Base-by-base conservation (phyloP, 2,329 filamentous ascomycete genomes). In the Hypoxylon sp. region DNA sequence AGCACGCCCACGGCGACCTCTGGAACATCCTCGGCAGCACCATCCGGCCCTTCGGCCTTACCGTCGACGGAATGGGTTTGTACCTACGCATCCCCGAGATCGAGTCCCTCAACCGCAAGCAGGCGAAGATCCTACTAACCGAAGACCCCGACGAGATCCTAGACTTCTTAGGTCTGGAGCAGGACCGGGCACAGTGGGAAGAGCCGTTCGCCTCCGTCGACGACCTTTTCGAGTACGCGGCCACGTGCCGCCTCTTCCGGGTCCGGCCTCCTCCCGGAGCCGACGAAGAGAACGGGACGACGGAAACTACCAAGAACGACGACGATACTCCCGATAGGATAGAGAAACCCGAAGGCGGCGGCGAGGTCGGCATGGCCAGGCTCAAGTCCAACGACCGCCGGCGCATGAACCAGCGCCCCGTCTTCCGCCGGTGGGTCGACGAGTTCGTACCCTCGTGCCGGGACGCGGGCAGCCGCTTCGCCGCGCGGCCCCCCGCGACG, bases 1-100 rank as follows among this genome's bases (percentile, higher is more conserved):
- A 87, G 68, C 82, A 89, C 39, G 84, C 86, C 0, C 91, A 94
- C 69, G 89, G 90, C n/a, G 91, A 94, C 69, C 59, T 87, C 0
- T 88, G 88, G 83, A 90, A 86, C 62, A 73, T 87, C 7, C 73
- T 94, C 0, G 89, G 91, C 4, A 81, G 84, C 17, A 85, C 82
- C 7, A 86, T 92, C 64, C 84, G 89, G 0, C 84, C 83, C 0
- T 84, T 87, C 34, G 91, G 91, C 1, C 83, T 95, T 6, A 90
- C 86, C 0, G 79, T 87, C 22, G 89, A 88, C 67, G 85, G 91
- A 52, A 75, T 73, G 11, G 90, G 87, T 1, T 76, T 95, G 1
- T 87, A 84, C 73, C 70, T 94, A 0, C 85, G 90, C 0, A 83
- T 94, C 15, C 81, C 84, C 3, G 89, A 92, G 72, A 87, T 93